Evolutionary conservation across 129 eudicot species (phyloP), one percentile per base, ranked within the genome.

Genomic region (Escallonia rubra): DNA sequence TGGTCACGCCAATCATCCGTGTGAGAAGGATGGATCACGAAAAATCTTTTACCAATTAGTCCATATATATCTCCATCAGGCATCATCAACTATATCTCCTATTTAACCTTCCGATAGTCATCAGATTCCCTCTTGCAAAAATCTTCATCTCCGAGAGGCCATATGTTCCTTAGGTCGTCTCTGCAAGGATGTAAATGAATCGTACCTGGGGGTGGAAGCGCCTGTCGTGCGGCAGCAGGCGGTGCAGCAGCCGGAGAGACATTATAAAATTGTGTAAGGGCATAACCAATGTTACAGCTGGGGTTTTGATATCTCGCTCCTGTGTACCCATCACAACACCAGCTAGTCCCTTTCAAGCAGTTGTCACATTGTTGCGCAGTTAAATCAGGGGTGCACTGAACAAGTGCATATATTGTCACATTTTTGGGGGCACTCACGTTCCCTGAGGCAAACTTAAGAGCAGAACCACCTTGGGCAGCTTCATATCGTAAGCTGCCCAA

Each of bases 321-420:
- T 43, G 9, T 7, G 8, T 38, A 44, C 1, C 67, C 73, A 12
- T 71, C 10, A 56, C 53, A 65, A 16, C 59, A 50, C 1, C 3
- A 3, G 8, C 41, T 64, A 3, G 77, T 41, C 0, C 2, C 11
- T 5, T 39, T 46, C 5, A 77, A 58, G 42, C 82, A 77, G n/a
- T 43, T n/a, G 40, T 39, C 16, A 69, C 82, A 77, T 8, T 77
- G 72, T 10, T 2, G 7, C 2, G 7, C 38, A 4, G 66, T 3
- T 6, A 77, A 58, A 53, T 77, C 82, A 3, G 82, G 82, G 16
- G 72, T 71, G 41, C 82, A 77, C 49, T 77, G 82, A 10, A 58
- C 73, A 38, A 77, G 72, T 1, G 67, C 82, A 46, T 59, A 60
- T 0, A 72, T 16, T 1, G 38, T 52, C 14, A 8, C 9, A 11